phyloP scores from a whole-genome alignment of 2,329 filamentous ascomycete species.

The Talaromyces sp. region DNA sequence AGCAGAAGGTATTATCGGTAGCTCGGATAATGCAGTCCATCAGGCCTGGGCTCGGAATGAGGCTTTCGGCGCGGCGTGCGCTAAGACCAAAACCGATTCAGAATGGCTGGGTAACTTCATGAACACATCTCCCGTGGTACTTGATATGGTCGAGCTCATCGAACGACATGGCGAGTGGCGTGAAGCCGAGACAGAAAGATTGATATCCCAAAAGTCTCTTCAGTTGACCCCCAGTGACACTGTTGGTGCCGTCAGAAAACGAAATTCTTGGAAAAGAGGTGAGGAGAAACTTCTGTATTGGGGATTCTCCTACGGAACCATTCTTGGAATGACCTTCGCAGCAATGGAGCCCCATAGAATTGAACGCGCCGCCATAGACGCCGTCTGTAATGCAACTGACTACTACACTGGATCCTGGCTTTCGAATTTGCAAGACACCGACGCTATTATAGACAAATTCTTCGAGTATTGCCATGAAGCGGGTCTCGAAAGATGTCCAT shows the following conservation, averaged over 20 bases:
- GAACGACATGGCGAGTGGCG: conserved; percentile 25
- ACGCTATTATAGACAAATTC: conserved; percentile 18
- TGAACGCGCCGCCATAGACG: conserved; percentile 50
- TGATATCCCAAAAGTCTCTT: background rate
- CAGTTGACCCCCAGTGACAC: background rate
- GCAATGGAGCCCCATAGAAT: conserved; percentile 52
- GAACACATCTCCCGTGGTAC: conserved; percentile 18
- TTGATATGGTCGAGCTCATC: conserved; percentile 21
- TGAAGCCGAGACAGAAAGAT: conserved; percentile 20
- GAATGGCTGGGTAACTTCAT: conserved; percentile 18
- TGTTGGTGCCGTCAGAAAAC: conserved; percentile 4
- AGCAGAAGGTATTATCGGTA: conserved; percentile 12
- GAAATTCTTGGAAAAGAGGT: conserved; percentile 18
- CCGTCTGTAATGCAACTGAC: conserved; percentile 11
- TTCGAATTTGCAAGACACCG: conserved; percentile 14
- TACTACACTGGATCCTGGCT: conserved; percentile 10
- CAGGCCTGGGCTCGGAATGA: conserved; percentile 5
- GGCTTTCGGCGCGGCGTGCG: background rate
- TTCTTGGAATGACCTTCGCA: conserved; percentile 53
- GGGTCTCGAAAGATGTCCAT: conserved; percentile 17
- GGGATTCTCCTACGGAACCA: conserved; percentile 56
- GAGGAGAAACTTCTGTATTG: conserved; percentile 40
- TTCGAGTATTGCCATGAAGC: conserved; percentile 19
- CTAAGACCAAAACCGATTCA: background rate
- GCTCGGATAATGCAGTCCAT: conserved; percentile 4